phyloP scores from a whole-genome alignment of 78 protist genomes.

The Pigoraptor vietnamica region DNA sequence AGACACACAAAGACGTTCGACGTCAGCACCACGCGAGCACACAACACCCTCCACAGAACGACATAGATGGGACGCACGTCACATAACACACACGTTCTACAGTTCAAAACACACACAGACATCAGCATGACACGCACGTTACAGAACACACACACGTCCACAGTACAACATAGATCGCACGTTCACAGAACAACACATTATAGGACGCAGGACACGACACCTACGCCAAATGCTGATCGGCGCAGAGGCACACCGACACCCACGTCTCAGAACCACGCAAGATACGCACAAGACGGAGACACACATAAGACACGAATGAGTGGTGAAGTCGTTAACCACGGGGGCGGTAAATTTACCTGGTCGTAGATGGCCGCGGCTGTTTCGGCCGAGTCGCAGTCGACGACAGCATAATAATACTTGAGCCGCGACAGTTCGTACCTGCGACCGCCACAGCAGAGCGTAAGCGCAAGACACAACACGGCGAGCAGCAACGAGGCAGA shows the following conservation, averaged over 20 bases:
- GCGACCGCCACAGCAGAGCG: too few relatives aligned
- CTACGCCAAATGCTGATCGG: too few relatives aligned
- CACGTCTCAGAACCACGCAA: background rate
- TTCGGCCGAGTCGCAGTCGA: slow-evolving; percentile 44
- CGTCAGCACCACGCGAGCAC: background rate
- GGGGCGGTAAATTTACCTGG: background rate
- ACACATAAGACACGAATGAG: too few relatives aligned
- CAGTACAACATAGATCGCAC: too few relatives aligned
- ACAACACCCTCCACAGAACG: too few relatives aligned
- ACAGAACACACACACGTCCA: background rate
- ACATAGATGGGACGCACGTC: too few relatives aligned
- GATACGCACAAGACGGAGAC: too few relatives aligned
- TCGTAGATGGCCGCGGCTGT: slow-evolving; percentile 64
- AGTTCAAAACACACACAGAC: background rate
- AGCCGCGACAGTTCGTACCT: slow-evolving; percentile 48
- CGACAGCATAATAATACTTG: slow-evolving; percentile 71
- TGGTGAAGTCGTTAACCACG: too few relatives aligned
- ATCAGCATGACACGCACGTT: background rate
- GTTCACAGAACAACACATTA: too few relatives aligned
- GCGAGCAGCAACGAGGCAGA: too few relatives aligned
- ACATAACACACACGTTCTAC: background rate
- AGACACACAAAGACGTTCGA: background rate
- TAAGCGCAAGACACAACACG: background rate
- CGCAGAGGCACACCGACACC: background rate
- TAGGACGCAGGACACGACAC: too few relatives aligned